Base-by-base conservation (phyloP, 106 monocot genomes). In the Dendrobium nobile region DNA sequence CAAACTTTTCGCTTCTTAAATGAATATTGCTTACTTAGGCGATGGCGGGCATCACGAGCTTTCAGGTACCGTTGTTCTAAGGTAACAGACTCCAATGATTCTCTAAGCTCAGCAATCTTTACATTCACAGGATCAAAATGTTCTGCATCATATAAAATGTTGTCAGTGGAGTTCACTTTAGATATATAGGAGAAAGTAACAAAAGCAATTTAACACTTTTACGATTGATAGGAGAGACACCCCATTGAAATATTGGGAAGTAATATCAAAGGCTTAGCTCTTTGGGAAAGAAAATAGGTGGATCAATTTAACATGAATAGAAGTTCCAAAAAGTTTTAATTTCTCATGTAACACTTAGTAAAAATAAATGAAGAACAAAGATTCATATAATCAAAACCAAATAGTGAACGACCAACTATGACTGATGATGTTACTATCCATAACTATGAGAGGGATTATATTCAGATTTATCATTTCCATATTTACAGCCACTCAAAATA, bases 111-210 rank as follows among this genome's bases (percentile, higher is more conserved):
- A 1, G 99, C 95, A 82, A 99, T 99, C 83, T 90, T 99, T 45
- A 99, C 95, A 85, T 99, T 95, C 61, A 99, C 82, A 51, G 99
- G 99, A 81, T 99, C 87, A 88, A 99, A 79, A 77, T 99, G 95
- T 77, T 99, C 99, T 99, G 88, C 85, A 89, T 74, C 20, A 65
- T 75, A 45, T 65, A 20, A 67, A 83, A 24, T 19, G 42, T 10
- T 4, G 24, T 67, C 10, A 67, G 26, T 27, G 24, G 26, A 22
- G 8, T 27, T 67, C 55, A 56, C 15, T 17, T 3, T 56, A 56
- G 55, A 17, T 15, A 56, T 3, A 56, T 11, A 16, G 0, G 15
- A 3, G 56, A 56, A 45, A 45, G 9, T 0, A 9, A 45, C 6
- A 9, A 6, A 7, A 45, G 9, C 45, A 45, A 15, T 56, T 56